Evolutionary conservation across 768 basidiomycete genomes (phyloP).

Genomic region (Kwoniella botswanensis): DNA sequence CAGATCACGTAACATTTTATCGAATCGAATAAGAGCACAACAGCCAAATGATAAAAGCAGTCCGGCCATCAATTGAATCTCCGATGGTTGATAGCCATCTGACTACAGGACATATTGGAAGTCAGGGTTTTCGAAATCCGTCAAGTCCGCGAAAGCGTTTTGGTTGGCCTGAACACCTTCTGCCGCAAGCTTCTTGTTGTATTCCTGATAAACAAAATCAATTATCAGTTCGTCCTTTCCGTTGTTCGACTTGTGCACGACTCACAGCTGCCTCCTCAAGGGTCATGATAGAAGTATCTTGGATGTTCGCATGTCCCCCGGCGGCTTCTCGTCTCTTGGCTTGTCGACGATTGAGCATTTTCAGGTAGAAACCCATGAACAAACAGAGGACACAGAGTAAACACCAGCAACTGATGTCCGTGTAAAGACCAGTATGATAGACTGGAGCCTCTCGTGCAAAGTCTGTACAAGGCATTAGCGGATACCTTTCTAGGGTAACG

Average conservation of each 20-base stretch:
- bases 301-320: slow-evolving; percentile 42
- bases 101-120: no score
- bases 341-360: slow-evolving; percentile 43
- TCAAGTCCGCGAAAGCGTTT: slow-evolving; percentile 50
- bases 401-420: slow-evolving; percentile 51
- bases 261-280: slow-evolving; percentile 36
- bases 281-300: slow-evolving; percentile 54
- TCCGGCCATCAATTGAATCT: no score
- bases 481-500: background rate
- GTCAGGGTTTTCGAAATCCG: slow-evolving; percentile 34
- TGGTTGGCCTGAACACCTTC: slow-evolving; percentile 8
- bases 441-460: slow-evolving; percentile 42
- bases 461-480: background rate
- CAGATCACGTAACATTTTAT: no score
- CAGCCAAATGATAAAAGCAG: no score
- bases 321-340: slow-evolving; percentile 37
- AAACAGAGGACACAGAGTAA: slow-evolving; percentile 38
- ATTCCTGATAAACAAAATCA: no score
- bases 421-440: slow-evolving; percentile 52
- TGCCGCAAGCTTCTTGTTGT: no score
- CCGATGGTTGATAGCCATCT: no score
- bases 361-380: slow-evolving; percentile 47
- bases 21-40: no score
- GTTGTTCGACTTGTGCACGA: slow-evolving; percentile 30
- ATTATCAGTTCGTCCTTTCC: slow-evolving; percentile 30